These are phyloP conservation scores for Solidago caesia DNA, from an alignment of 129 eudicot genomes.

Conservation along the genomic window DNA sequence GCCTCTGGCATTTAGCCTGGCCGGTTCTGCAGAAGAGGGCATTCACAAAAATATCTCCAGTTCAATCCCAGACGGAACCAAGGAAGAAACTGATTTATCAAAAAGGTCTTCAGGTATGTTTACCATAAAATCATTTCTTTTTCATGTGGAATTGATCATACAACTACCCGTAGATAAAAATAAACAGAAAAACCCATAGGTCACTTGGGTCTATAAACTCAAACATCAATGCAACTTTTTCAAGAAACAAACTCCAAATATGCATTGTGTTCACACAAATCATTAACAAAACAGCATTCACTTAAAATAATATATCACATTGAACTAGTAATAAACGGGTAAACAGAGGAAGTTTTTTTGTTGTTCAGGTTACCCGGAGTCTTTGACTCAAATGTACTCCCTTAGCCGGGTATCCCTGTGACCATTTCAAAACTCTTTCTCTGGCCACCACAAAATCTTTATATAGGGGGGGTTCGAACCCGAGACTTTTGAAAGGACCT, in stretches of 20 bases:
- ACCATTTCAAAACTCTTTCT: neutral
- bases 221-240: constrained; percentile 8
- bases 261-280: constrained; percentile 14
- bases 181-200: no score
- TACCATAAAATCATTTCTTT: no score
- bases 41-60: no score
- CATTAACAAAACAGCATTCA: neutral
- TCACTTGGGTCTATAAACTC: constrained; percentile 2
- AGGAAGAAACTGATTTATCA: no score
- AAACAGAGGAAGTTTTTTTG: neutral
- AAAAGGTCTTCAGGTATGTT: no score
- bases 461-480: no score
- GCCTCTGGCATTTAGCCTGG: no score
- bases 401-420: neutral
- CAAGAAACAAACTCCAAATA: constrained; percentile 3
- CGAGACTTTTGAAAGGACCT: neutral
- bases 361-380: neutral
- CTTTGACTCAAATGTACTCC: neutral
- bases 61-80: no score
- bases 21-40: no score
- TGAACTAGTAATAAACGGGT: neutral
- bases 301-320: neutral
- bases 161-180: no score
- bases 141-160: no score
- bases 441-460: neutral